Base-by-base conservation (phyloP, 805 yeast species). In the Yamadazyma kitorensis region DNA sequence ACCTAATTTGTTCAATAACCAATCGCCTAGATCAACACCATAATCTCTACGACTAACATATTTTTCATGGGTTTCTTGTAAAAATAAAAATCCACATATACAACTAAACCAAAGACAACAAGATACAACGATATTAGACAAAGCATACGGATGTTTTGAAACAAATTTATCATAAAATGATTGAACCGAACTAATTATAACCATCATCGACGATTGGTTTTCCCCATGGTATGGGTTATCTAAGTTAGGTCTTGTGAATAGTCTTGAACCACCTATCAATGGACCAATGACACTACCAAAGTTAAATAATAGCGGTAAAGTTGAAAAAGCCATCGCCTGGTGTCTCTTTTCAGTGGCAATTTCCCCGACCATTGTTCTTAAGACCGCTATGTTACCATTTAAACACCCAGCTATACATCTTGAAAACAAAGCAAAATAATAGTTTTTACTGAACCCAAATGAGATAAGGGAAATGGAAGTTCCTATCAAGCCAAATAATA, bases 341-440 rank as follows among this genome's bases (percentile, higher is more conserved):
- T 79, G 83, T 26, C 64, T 61, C 32, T 73, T 61, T 37, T 78
- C 72, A 10, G 56, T 52, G 3, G 82, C 80, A 6, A 77, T 57
- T 49, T 80, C 86, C 3, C 84, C 86, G 23, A 80, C 61, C 28
- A 67, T 55, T 0, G 85, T 80, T 49, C 85, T 56, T 17, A 78
- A 46, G n/a, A 79, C 82, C 1, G 79, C 78, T 4, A 76, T 72
- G 48, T 79, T 79, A 5, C 84, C 86, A 47, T 78, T 79, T 29
- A 78, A 53, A 1, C 70, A 51, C 0, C 86, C 86, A 55, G 72
- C 69, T 26, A 71, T 40, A 12, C 70, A 59, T 45, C 84, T 59
- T 7, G 83, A 74, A 11, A 60, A 46, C 5, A 79, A 44, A 0
- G 84, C 83, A 60, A 63, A 59, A 44, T 64, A 68, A 47, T 67